These are phyloP conservation scores for Termitomyces sp. DNA, from an alignment of 768 basidiomycete genomes.

Conservation along the genomic window DNA sequence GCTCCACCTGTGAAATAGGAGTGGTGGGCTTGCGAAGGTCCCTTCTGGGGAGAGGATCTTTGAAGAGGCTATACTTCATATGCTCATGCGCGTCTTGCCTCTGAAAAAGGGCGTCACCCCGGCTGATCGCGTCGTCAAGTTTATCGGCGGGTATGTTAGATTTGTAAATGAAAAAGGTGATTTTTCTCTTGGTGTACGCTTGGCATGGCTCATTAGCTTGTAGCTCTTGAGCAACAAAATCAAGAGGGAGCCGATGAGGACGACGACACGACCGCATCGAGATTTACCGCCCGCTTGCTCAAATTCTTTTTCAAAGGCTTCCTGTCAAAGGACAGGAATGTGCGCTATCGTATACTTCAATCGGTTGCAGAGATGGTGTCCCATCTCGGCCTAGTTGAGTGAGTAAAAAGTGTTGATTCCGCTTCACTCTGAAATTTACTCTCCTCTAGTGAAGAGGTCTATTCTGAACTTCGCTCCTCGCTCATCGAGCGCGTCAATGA, in stretches of 20 bases:
- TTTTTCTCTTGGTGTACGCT: background rate
- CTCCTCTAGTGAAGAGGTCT: constrained; percentile 68
- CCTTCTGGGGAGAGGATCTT: constrained; percentile 86
- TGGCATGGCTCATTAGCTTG: background rate
- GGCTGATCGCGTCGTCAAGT: constrained; percentile 80
- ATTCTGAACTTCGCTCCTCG: constrained; percentile 51
- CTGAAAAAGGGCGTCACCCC: constrained; percentile 78
- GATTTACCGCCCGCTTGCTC: constrained; percentile 65
- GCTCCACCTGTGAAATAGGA: too few species aligned
- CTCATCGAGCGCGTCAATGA: constrained; percentile 75
- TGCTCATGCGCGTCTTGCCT: constrained; percentile 58
- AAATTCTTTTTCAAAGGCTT: constrained; percentile 74
- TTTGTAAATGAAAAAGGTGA: constrained; percentile 77
- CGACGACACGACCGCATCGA: constrained; percentile 61
- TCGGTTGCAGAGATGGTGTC: constrained; percentile 78
- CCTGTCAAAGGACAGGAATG: constrained; percentile 80
- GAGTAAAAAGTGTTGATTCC: constrained; percentile 23
- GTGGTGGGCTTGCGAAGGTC: too few species aligned
- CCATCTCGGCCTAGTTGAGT: constrained; percentile 86
- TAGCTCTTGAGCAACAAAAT: constrained; percentile 37
- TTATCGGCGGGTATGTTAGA: constrained; percentile 73
- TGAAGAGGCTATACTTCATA: constrained; percentile 55
- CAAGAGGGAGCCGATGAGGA: constrained; percentile 39
- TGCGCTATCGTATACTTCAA: constrained; percentile 77
- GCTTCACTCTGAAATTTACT: constrained; percentile 1